These are phyloP conservation scores for Tremella fuciformis DNA, from an alignment of 768 basidiomycete species.

Conservation along the genomic window DNA sequence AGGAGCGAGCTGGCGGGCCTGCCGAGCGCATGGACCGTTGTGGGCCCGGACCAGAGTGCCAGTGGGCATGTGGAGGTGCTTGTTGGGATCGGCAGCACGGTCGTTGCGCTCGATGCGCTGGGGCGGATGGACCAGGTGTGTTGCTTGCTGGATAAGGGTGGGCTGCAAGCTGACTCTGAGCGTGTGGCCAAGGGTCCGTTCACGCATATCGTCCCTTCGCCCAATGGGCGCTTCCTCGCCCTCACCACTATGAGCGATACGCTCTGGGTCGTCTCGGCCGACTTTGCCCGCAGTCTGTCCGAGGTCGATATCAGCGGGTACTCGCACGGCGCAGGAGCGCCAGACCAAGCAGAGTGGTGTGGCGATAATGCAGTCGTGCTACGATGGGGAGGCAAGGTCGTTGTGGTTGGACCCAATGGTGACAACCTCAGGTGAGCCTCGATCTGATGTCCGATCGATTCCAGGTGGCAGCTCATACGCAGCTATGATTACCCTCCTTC, in stretches of 20 bases:
- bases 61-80: conserved; percentile 88
- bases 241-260: conserved; percentile 66
- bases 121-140: conserved; percentile 72
- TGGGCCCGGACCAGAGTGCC: conserved; percentile 83
- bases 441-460: too few species aligned
- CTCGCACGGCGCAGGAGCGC: conserved; percentile 43
- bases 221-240: conserved; percentile 88
- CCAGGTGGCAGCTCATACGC: too few species aligned
- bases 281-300: conserved; percentile 82
- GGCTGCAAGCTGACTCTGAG: conserved; percentile 48
- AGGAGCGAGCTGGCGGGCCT: conserved; percentile 71
- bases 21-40: conserved; percentile 79
- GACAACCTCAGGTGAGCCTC: conserved; percentile 72
- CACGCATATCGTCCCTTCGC: conserved; percentile 78
- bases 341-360: conserved; percentile 82
- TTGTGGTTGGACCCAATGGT: conserved; percentile 89
- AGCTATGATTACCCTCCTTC: conserved; percentile 79
- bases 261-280: conserved; percentile 91
- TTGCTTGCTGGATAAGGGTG: not conserved
- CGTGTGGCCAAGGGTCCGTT: conserved; percentile 85
- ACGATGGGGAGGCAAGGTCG: conserved; percentile 71
- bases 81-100: conserved; percentile 73
- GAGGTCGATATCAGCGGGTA: conserved; percentile 63
- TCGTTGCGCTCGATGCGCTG: conserved; percentile 81
- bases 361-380: conserved; percentile 91